phyloP scores from a whole-genome alignment of 163 green algal genomes.

The Chlamydomonas reinhardtii region DNA sequence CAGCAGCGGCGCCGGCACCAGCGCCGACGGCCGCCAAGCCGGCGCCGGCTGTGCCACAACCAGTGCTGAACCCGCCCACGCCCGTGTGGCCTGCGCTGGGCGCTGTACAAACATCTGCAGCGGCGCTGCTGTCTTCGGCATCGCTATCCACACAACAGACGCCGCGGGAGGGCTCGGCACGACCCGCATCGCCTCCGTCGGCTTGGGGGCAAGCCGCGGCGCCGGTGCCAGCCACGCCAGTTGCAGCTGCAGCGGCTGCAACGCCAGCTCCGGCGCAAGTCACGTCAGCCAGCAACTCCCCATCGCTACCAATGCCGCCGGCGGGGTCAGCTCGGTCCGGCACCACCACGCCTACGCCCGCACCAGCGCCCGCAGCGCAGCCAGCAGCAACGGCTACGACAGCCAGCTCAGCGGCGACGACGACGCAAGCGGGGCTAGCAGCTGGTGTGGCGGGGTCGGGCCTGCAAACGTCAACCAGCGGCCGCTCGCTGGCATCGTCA shows the following conservation, averaged over 20 bases:
- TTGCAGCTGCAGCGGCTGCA: conserved; percentile 16
- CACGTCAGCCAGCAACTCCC: neutral
- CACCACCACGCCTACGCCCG: no score
- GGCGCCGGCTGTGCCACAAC: conserved; percentile 1
- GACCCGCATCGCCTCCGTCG: conserved; percentile 17
- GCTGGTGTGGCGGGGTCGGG: no score
- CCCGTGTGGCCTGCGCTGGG: conserved; percentile 25
- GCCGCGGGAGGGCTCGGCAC: neutral
- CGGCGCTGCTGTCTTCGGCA: neutral
- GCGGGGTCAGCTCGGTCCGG: no score
- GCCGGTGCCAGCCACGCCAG: neutral
- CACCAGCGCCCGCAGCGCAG: no score
- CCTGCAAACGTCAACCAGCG: no score
- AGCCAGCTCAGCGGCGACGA: no score
- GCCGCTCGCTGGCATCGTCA: no score
- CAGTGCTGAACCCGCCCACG: conserved; percentile 34
- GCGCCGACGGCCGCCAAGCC: conserved; percentile 39
- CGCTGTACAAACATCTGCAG: conserved; percentile 12
- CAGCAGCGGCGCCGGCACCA: neutral
- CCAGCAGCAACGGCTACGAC: no score
- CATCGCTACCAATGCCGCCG: neutral
- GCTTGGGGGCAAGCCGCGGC: neutral
- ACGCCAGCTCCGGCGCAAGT: neutral
- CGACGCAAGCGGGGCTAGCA: no score
- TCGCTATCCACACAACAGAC: neutral